A percentile compares a stretch with the other conserved stretches of the same genome.
These are phyloP conservation scores for Glutinoglossum americanum DNA, from an alignment of 495 filamentous ascomycete species.

Conservation along the genomic window DNA sequence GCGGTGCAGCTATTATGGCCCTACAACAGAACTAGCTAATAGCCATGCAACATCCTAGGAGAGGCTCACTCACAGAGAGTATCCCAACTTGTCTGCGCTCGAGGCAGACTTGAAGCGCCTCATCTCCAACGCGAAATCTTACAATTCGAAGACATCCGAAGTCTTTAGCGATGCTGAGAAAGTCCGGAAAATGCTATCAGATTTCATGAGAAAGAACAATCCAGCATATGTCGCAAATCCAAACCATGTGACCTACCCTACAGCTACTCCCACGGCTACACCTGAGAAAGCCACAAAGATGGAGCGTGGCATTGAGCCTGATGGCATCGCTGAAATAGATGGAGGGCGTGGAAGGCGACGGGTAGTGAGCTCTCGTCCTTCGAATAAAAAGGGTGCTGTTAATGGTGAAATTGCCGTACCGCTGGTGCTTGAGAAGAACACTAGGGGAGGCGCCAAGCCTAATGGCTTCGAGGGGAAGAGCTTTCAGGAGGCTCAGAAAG, in stretches of 20 bases:
- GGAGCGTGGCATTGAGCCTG: constrained; percentile 11
- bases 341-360: constrained; percentile 7
- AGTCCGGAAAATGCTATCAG: constrained; percentile 50
- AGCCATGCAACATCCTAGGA: constrained; percentile 11
- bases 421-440: neutral
- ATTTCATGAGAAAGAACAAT: constrained; percentile 54
- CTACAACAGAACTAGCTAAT: neutral
- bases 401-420: neutral
- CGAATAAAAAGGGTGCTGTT: neutral
- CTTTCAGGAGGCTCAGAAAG: constrained; percentile 65
- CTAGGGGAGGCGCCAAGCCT: neutral
- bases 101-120: constrained; percentile 61
- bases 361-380: constrained; percentile 1
- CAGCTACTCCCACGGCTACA: constrained; percentile 45
- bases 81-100: constrained; percentile 35
- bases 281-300: constrained; percentile 17
- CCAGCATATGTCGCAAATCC: constrained; percentile 39
- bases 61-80: constrained; percentile 42
- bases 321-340: constrained; percentile 13
- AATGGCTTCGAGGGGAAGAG: constrained; percentile 28
- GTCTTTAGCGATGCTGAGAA: constrained; percentile 56
- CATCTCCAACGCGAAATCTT: constrained; percentile 54
- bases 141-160: constrained; percentile 39
- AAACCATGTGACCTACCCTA: constrained; percentile 37
- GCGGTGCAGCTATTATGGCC: neutral